A percentile compares a stretch with the other conserved stretches of the same genome.
phyloP scores from a whole-genome alignment of 2,329 filamentous ascomycete genomes.

The Pyrenochaeta sp. region DNA sequence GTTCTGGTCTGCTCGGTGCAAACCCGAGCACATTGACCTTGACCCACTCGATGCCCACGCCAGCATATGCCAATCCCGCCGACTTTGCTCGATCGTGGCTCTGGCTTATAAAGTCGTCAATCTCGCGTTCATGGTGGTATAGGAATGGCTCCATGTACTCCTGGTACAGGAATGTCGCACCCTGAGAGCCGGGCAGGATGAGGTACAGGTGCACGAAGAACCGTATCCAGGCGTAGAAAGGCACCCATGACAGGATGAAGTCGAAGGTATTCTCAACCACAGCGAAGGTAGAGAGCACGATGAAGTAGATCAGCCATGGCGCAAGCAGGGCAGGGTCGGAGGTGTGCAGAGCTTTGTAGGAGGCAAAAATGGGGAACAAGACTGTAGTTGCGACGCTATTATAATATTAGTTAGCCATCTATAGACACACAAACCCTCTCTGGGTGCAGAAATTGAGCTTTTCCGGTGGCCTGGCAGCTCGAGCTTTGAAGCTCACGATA shows the following conservation, averaged over 20 bases:
- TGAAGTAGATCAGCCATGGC: constrained; percentile 99
- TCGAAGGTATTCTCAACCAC: constrained; percentile 87
- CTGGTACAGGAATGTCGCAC: constrained; percentile 85
- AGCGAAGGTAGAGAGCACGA: constrained; percentile 82
- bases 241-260: constrained; percentile 89
- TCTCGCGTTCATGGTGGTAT: constrained; percentile 82
- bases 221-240: constrained; percentile 93
- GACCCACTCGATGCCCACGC: constrained; percentile 62
- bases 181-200: constrained; percentile 96
- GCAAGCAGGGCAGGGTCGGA: constrained; percentile 87
- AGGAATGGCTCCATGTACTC: constrained; percentile 88
- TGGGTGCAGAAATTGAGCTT: constrained; percentile 23
- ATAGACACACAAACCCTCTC: neutral
- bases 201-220: constrained; percentile 90
- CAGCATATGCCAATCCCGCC: constrained; percentile 71
- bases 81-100: constrained; percentile 80
- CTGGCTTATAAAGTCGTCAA: constrained; percentile 87
- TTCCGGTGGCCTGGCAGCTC: constrained; percentile 8
- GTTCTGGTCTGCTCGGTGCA: constrained; percentile 59
- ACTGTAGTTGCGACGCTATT: constrained; percentile 70
- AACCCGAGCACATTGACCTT: constrained; percentile 82
- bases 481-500: constrained; percentile 15
- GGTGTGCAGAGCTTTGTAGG: constrained; percentile 96
- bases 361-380: constrained; percentile 94
- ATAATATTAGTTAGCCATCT: constrained; percentile 31